Evolutionary conservation across 2,329 filamentous ascomycete species (phyloP).

Genomic region (Calycina herbarum): DNA sequence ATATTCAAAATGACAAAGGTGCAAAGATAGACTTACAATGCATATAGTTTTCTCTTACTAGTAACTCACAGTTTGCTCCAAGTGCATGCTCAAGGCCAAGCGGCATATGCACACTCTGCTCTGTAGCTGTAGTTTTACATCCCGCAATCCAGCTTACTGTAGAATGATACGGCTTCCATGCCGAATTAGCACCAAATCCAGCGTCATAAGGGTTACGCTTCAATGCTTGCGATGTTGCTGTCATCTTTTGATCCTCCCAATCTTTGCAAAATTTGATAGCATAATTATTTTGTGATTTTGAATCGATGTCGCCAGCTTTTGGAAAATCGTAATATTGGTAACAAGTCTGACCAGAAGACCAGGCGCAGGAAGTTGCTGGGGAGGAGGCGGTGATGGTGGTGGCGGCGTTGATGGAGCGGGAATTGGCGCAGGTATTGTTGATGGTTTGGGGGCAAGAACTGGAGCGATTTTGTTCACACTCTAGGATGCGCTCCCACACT

Average conservation of each 20-base stretch:
- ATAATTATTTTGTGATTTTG: not conserved
- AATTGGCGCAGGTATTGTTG: not conserved
- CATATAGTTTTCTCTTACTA: not conserved
- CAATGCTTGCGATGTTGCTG: not conserved
- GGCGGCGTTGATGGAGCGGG: not conserved
- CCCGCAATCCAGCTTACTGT: not conserved
- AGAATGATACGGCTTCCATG: not conserved
- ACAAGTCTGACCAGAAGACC: not conserved
- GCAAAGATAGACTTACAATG: not conserved
- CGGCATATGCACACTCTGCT: not conserved
- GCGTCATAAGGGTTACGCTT: not conserved
- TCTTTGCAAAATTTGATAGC: not conserved
- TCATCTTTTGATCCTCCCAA: slow-evolving; percentile 4
- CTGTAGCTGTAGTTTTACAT: not conserved
- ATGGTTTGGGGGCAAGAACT: no score
- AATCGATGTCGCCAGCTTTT: not conserved
- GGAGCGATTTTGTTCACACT: no score
- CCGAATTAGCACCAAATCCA: not conserved
- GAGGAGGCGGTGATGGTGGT: not conserved
- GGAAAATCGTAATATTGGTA: not conserved
- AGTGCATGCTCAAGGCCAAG: not conserved
- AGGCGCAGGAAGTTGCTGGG: not conserved
- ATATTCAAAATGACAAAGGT: not conserved
- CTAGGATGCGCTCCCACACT: no score
- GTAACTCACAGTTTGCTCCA: not conserved